phyloP scores from a whole-genome alignment of 179 eudicot species.

The Beta lomatogona region DNA sequence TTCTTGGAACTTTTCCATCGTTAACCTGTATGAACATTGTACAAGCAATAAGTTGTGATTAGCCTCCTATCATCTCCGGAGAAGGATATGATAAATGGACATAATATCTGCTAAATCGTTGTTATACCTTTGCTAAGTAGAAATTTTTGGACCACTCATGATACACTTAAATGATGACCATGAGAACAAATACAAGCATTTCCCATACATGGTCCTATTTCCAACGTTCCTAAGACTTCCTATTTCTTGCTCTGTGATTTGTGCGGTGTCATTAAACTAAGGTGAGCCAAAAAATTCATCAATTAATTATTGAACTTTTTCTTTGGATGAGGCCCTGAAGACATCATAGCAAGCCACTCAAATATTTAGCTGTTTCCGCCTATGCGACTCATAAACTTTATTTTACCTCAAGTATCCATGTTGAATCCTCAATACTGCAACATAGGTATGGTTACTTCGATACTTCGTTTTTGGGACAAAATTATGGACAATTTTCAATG shows the following conservation, averaged over 20 bases:
- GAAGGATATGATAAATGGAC: not conserved
- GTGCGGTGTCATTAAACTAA: no score
- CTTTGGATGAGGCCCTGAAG: not conserved
- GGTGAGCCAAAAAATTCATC: not conserved
- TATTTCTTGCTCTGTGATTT: not conserved
- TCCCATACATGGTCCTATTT: not conserved
- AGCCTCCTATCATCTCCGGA: no score
- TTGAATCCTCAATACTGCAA: no score
- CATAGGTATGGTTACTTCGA: no score
- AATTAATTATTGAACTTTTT: not conserved
- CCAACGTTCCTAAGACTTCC: not conserved
- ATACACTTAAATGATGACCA: not conserved
- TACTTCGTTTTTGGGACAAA: no score
- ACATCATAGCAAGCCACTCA: not conserved
- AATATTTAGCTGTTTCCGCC: no score
- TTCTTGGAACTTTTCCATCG: slow-evolving; percentile 75
- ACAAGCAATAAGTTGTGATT: not conserved
- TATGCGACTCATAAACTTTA: no score
- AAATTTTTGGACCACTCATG: not conserved
- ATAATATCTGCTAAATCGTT: not conserved
- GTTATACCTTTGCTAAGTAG: not conserved
- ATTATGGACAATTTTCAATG: no score
- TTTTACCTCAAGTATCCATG: no score
- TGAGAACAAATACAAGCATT: not conserved
- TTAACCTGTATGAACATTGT: slow-evolving; percentile 55